Evolutionary conservation across 2,329 filamentous ascomycete species (phyloP), one percentile per base, ranked within the genome.

Genomic region (Monosporascus sp.): DNA sequence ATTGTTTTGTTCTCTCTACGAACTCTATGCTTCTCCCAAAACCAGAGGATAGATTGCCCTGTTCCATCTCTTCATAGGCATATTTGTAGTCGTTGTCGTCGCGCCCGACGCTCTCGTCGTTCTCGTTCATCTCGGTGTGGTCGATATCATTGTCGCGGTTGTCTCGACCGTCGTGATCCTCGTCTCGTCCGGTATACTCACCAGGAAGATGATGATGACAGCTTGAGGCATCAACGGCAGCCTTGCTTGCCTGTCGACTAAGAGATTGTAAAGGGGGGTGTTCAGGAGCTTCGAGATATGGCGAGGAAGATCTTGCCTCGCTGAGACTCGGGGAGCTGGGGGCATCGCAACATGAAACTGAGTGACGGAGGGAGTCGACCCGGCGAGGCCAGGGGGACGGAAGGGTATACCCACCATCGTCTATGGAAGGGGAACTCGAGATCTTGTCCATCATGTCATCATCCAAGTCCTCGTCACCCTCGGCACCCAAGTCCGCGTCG

Each of bases 391-490:
- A 75, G 56, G 64, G 64, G 59, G 56, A 65, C 49, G 69, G 66
- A 61, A 71, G 65, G 73, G 71, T 73, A 75, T 77, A 94, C 91
- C 81, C 85, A 99, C 93, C 93, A 87, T 97, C 93, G 79, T 96
- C 91, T 72, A 99, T 99, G 64, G 93, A 97, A 68, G 94, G 94
- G 65, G 93, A 97, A 72, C 92, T 97, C 65, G 93, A 97, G 61
- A 99, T 97, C 73, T 94, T 94, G 76, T 97, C 94, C 88, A 96
- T 90, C 85, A 96, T 85, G 71, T 97, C 93, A 72, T 97, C 79
- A 66, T 95, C 91, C 69, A 91, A 74, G 63, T 89, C 82, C 62
- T 89, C 88, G 55, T 89, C 88, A 63, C 86, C 85, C 48, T 83
- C 84, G 59, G 83, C 82, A 61, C 87, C 81, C 64, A 83, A 73